Conservation (phyloP, 257 asterid genomes). For the Solanum neorickii region DNA sequence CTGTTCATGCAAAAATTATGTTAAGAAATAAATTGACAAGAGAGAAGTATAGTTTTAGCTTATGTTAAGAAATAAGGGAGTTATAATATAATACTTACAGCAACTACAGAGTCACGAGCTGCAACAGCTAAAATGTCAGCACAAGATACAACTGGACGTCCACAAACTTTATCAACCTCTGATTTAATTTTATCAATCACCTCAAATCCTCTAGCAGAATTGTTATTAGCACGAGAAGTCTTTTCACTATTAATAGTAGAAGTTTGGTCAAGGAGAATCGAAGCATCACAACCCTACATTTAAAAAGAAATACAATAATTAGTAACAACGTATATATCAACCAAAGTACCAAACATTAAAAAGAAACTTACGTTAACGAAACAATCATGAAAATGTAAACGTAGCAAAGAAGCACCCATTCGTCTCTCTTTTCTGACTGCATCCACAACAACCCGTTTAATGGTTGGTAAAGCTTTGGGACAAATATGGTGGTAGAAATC, state of each 20-base stretch:
- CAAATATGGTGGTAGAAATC: background rate
- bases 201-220: slow-evolving; percentile 35
- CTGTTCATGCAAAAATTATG: no score
- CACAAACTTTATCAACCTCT: slow-evolving; percentile 22
- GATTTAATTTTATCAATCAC: slow-evolving; percentile 41
- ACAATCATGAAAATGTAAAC: no score
- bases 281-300: slow-evolving; percentile 43
- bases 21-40: background rate
- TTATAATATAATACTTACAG: no score
- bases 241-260: slow-evolving; percentile 26
- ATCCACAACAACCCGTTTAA: slow-evolving; percentile 19
- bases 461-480: slow-evolving; percentile 26
- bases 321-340: background rate
- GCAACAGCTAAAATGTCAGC: slow-evolving; percentile 50
- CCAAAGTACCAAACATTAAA: background rate
- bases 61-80: background rate
- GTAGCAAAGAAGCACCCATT: background rate
- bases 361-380: no score
- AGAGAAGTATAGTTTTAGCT: background rate
- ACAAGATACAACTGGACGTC: slow-evolving; percentile 32
- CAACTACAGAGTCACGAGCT: slow-evolving; percentile 28
- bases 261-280: slow-evolving; percentile 31
- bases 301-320: no score
- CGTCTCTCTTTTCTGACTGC: slow-evolving; percentile 25
- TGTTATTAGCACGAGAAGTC: background rate